Percentiles rank a stretch among this genome's conserved stretches.
Conservation (phyloP, 306 rosid genomes). For the Abrus pulchellus region DNA sequence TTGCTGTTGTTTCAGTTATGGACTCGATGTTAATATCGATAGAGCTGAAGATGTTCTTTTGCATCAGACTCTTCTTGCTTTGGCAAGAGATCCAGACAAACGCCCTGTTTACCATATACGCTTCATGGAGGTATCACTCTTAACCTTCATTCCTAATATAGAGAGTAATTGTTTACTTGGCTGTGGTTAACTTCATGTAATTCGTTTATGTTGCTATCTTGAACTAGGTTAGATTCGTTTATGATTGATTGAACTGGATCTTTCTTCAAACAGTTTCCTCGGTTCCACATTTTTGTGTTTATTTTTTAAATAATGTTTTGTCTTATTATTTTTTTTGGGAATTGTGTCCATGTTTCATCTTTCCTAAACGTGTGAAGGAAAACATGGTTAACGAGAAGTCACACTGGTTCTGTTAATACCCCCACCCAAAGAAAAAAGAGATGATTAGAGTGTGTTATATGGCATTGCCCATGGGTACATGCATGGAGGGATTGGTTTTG, state of each 20-base stretch:
- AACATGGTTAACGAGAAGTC: too few species aligned
- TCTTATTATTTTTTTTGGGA: neutral
- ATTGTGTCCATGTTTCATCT: too few species aligned
- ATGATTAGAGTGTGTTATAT: too few species aligned
- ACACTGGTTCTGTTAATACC: too few species aligned
- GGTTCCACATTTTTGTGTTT: neutral
- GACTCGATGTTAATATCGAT: slow-evolving; percentile 93
- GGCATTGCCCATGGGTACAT: neutral
- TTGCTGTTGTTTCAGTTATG: slow-evolving; percentile 75
- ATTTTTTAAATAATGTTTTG: neutral
- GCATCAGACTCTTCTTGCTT: slow-evolving; percentile 84
- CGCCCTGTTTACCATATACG: slow-evolving; percentile 92
- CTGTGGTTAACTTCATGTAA: too few species aligned
- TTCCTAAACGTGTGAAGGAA: too few species aligned
- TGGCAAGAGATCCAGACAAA: slow-evolving; percentile 91
- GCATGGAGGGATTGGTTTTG: too few species aligned
- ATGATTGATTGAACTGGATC: neutral
- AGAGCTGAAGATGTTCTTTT: slow-evolving; percentile 93
- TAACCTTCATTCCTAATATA: neutral
- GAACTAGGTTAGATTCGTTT: neutral
- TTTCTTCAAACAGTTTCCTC: neutral
- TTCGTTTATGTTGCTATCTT: neutral
- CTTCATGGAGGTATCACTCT: slow-evolving; percentile 78
- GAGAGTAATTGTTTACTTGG: too few species aligned
- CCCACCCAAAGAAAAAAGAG: too few species aligned